Base-by-base conservation (phyloP, 2,329 filamentous ascomycete species). In the Hirsutella rhossiliensis region DNA sequence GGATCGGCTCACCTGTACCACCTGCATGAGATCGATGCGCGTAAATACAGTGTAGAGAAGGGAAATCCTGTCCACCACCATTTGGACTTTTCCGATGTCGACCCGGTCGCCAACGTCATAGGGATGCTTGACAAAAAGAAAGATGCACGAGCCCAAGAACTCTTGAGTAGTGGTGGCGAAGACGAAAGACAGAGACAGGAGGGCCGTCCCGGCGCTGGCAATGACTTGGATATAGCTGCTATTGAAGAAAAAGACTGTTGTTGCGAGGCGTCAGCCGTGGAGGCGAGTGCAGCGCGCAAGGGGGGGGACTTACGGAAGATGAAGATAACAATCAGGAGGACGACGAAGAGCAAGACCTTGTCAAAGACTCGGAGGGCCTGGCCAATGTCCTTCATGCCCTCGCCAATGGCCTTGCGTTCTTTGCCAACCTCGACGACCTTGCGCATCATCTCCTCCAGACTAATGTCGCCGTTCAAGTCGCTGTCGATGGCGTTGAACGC, bases 121-220 rank as follows among this genome's bases (percentile, higher is more conserved):
- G 0, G 92, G 90, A 61, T 98, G 92, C 71, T 98, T 98, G 69
- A 97, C 87, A 56, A 98, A 98, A 1, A 98, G 70, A 70, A 98
- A 98, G 57, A 98, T 95, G 69, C 90, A 97, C 32, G 89, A 96
- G 56, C 90, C 90, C n/a, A 98, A 77, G 50, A 98, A 84, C 63
- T 98, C 92, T 64, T 96, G 89, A 4, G 84, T 82, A 2, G 89
- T 96, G 45, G 84, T 83, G 20, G 89, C 82, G 62, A 98, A 97
- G 54, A 96, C 84, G 67, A 98, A 98, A 4, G 90, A 96, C n/a
- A 97, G 71, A 6, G 90, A 97, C 11, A 98, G 78, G 37, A 98
- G 74, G 0, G 92, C 84, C 2, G 92, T 96, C 50, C 90, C 90
- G 41, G 89, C 87, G 11, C 89, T 94, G 5, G 88, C 84, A 34